Base-by-base conservation (phyloP, 75 land plant genomes). In the Pseudotsuga menziesii region DNA sequence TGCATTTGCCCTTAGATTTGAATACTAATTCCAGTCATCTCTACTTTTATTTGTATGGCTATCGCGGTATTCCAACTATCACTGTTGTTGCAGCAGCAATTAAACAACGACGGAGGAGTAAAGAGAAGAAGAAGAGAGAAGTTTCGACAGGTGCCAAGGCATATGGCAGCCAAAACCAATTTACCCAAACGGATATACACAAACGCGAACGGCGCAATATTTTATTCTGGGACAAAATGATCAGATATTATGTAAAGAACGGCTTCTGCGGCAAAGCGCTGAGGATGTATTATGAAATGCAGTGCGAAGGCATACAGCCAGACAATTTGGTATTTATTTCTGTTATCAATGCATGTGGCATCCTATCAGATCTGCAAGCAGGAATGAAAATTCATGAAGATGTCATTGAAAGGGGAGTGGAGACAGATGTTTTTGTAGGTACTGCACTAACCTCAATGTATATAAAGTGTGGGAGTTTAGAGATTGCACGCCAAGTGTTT, bases 341-440 rank as follows among this genome's bases (percentile, higher is more conserved):
- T 73, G 57, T 88, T 3, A 80, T 88, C 20, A 77, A 80, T 78
- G 85, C 81, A n/a, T 88, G 85, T 82, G 85, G 25, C 35, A 52
- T 54, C 6, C 25, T 60, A 35, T 57, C 66, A 56, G 77, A 72
- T 62, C 64, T 86, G 25, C 82, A 79, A n/a, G 66, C 36, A 27
- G 91, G 89, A 58, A 83, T 78, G 81, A 81, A 82, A 83, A 77
- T 89, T 57, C 91, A 89, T 80, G 84, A 81, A 41, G 76, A 67
- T 16, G 79, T 86, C 0, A 70, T 75, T 71, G 79, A 81, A 60
- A 20, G 7, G 20, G 61, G 61, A 22, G 20, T 60, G 1, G 23
- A 60, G 22, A 7, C 23, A 2, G 23, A 60, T 60, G 61, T 60
- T 60, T 20, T 23, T 60, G 61, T 60, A 7, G 20, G 22, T 6